Evolutionary conservation across 352 stramenopile species (phyloP).

Genomic region (Stephanocyclus meneghinianus): DNA sequence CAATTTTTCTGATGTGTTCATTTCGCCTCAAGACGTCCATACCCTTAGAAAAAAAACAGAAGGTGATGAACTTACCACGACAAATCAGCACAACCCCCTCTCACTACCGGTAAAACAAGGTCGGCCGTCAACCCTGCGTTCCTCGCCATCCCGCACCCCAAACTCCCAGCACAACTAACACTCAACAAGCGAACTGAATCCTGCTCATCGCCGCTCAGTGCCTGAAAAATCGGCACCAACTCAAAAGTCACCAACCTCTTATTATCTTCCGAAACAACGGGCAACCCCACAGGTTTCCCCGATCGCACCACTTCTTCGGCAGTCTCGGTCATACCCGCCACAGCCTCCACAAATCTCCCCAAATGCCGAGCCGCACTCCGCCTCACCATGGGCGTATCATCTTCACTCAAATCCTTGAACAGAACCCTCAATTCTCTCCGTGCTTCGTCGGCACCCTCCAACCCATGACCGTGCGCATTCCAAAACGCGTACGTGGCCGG

Average conservation of each 20-base stretch:
- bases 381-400: slow-evolving; percentile 83
- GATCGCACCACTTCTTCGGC: slow-evolving; percentile 31
- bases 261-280: slow-evolving; percentile 48
- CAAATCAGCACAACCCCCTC: slow-evolving; percentile 69
- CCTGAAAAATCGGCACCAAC: slow-evolving; percentile 86
- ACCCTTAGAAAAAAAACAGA: neutral
- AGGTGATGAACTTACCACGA: slow-evolving; percentile 67
- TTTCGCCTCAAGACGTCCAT: too few species aligned
- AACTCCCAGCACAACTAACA: slow-evolving; percentile 86
- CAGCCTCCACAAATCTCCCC: slow-evolving; percentile 56
- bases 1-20: neutral
- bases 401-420: slow-evolving; percentile 76
- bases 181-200: slow-evolving; percentile 92
- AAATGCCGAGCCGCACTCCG: slow-evolving; percentile 71
- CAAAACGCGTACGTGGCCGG: slow-evolving; percentile 57
- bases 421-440: slow-evolving; percentile 62
- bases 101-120: slow-evolving; percentile 70
- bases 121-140: slow-evolving; percentile 48
- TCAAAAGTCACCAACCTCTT: slow-evolving; percentile 46
- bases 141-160: slow-evolving; percentile 75
- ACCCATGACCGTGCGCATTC: slow-evolving; percentile 30
- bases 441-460: slow-evolving; percentile 33
- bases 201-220: slow-evolving; percentile 90
- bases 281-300: slow-evolving; percentile 22
- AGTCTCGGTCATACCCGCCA: slow-evolving; percentile 45